Conservation (phyloP, 495 filamentous ascomycete species). For the Glutinoglossum americanum region DNA sequence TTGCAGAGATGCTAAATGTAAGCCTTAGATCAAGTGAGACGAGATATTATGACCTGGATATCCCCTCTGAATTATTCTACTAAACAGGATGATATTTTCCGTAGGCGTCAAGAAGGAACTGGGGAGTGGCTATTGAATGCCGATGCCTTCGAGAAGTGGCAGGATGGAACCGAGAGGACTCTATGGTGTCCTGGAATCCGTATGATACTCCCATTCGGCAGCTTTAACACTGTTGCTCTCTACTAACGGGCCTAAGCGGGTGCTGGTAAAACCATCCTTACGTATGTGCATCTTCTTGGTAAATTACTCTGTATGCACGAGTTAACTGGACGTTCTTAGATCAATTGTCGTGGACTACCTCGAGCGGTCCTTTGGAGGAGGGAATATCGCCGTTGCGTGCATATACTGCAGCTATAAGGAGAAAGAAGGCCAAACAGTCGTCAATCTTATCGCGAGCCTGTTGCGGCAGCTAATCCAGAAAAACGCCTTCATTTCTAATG, state of each 20-base stretch:
- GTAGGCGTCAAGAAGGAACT: not conserved
- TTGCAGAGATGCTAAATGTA: too few relatives aligned
- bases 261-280: slow-evolving; percentile 1
- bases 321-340: not conserved
- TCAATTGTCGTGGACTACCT: not conserved
- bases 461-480: not conserved
- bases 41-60: not conserved
- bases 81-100: not conserved
- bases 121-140: not conserved
- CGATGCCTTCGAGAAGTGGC: not conserved
- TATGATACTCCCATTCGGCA: not conserved
- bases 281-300: not conserved
- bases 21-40: not conserved
- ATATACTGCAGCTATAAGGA: slow-evolving; percentile 1
- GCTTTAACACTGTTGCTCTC: not conserved
- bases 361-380: not conserved
- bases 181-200: slow-evolving; percentile 5
- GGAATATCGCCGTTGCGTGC: not conserved
- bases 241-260: not conserved
- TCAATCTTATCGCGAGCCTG: not conserved
- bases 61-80: not conserved
- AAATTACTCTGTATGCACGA: not conserved
- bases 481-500: not conserved
- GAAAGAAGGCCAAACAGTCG: not conserved
- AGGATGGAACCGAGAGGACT: not conserved